These are phyloP conservation scores for Lophiostoma macrostomum DNA, from an alignment of 495 filamentous ascomycete species.

Conservation along the genomic window DNA sequence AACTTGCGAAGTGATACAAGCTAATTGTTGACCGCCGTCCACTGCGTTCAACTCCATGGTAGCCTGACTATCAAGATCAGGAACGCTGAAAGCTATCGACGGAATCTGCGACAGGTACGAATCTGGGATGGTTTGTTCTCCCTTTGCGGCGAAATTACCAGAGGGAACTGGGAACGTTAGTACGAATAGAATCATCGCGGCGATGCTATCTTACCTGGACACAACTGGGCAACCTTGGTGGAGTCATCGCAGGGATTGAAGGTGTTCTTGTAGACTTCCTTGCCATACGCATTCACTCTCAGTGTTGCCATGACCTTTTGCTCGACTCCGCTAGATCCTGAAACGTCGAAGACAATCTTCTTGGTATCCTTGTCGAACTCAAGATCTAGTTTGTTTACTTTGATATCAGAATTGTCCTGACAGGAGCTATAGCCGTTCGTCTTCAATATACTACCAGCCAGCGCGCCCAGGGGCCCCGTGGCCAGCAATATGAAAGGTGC, in stretches of 20 bases:
- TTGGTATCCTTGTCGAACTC: slow-evolving; percentile 71
- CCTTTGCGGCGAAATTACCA: slow-evolving; percentile 69
- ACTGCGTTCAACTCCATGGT: slow-evolving; percentile 69
- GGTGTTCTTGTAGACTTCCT: slow-evolving; percentile 69
- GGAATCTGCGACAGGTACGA: slow-evolving; percentile 74
- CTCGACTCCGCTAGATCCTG: slow-evolving; percentile 66
- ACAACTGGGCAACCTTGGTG: slow-evolving; percentile 68
- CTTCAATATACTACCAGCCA: slow-evolving; percentile 68
- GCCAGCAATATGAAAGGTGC: slow-evolving; percentile 38
- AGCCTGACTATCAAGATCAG: slow-evolving; percentile 85
- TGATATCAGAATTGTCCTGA: slow-evolving; percentile 60
- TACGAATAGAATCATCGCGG: not conserved
- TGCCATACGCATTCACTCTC: slow-evolving; percentile 82
- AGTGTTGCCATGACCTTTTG: slow-evolving; percentile 82
- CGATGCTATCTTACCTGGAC: slow-evolving; percentile 63
- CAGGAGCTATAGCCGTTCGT: slow-evolving; percentile 80
- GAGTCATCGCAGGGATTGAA: slow-evolving; percentile 76
- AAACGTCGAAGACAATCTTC: slow-evolving; percentile 75
- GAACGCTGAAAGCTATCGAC: slow-evolving; percentile 83
- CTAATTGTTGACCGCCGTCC: slow-evolving; percentile 58
- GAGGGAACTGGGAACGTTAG: slow-evolving; percentile 57
- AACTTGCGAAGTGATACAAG: slow-evolving; percentile 79
- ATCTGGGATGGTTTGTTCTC: slow-evolving; percentile 64
- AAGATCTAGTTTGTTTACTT: slow-evolving; percentile 71
- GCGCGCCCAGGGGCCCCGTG: slow-evolving; percentile 45